phyloP scores from a whole-genome alignment of 768 basidiomycete genomes.

The Tulasnella sp. region DNA sequence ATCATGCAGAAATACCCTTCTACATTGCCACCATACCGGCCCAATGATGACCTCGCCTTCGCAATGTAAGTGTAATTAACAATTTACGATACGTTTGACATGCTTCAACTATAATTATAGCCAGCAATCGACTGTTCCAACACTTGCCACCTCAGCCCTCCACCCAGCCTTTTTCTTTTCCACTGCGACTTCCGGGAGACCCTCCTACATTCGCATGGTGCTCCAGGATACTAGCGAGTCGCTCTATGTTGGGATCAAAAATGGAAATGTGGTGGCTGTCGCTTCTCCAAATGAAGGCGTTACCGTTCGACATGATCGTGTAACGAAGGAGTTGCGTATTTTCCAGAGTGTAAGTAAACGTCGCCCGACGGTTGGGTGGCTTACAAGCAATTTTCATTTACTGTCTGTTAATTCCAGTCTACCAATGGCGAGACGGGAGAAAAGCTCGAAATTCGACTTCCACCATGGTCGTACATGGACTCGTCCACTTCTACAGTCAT shows the following conservation, averaged over 20 bases:
- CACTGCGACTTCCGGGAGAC: not conserved
- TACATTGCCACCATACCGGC: not conserved
- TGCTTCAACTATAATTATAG: not conserved
- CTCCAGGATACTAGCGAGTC: not conserved
- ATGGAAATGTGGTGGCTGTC: not conserved
- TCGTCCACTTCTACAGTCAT: too few relatives aligned
- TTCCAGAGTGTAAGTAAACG: not conserved
- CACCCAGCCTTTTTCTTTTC: not conserved
- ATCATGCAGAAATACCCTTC: not conserved
- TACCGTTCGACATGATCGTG: not conserved
- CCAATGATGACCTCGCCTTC: not conserved
- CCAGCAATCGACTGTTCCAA: not conserved
- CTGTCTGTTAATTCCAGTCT: not conserved
- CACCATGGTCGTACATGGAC: too few relatives aligned
- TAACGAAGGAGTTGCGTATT: not conserved
- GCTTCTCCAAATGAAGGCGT: not conserved
- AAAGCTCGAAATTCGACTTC: not conserved
- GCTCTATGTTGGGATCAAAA: not conserved
- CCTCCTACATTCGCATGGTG: not conserved
- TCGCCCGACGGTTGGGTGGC: not conserved
- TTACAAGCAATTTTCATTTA: not conserved
- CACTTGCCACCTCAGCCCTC: not conserved
- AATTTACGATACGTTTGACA: not conserved
- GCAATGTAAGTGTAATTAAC: not conserved
- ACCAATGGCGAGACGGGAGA: too few relatives aligned